Evolutionary conservation across 2,329 filamentous ascomycete genomes (phyloP), one percentile per base, ranked within the genome.

Genomic region (Parascedosporium putredinis): DNA sequence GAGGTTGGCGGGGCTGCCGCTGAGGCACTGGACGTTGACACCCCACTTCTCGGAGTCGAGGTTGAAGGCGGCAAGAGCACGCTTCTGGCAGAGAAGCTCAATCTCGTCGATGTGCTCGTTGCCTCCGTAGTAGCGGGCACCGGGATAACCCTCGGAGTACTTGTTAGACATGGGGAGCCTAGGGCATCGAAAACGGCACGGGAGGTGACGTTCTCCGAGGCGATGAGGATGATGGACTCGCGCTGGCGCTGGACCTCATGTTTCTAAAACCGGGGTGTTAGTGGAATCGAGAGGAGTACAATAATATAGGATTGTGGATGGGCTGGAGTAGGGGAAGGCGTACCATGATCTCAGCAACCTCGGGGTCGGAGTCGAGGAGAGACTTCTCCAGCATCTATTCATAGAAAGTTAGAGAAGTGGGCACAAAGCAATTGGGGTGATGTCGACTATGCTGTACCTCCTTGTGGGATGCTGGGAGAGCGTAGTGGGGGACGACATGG

Each of bases 81-180:
- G 86, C 68, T 82, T 78, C 76, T 98, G 93, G 80, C 93, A 98
- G 54, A 93, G 85, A 58, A 86, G 79, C 79, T 98, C 93, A 62
- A 96, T 89, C 70, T 88, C 78, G 70, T 98, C 93, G 59, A 98
- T 98, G 79, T 93, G 88, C 78, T 98, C 86, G 76, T 98, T 98
- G 65, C 93, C 93, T 65, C 93, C 93, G 65, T 98, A 98, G 81
- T 98, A 98, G 71, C 93, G 85, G 61, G 93, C 93, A 67, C 93
- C 93, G 58, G 93, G 93, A 70, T 95, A 95, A 57, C 93, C 93
- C 78, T 98, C 93, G 16, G 89, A 96, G 81, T 98, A 98, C 77
- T 98, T 98, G 81, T 98, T 95, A 71, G 87, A 88, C 86, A 93
- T 94, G 68, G 86, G 85, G 84, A 90, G 63, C 93, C 93, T 57